Conservation (phyloP, 2,329 filamentous ascomycete species). For the Calonectria pseudoturangicola region DNA sequence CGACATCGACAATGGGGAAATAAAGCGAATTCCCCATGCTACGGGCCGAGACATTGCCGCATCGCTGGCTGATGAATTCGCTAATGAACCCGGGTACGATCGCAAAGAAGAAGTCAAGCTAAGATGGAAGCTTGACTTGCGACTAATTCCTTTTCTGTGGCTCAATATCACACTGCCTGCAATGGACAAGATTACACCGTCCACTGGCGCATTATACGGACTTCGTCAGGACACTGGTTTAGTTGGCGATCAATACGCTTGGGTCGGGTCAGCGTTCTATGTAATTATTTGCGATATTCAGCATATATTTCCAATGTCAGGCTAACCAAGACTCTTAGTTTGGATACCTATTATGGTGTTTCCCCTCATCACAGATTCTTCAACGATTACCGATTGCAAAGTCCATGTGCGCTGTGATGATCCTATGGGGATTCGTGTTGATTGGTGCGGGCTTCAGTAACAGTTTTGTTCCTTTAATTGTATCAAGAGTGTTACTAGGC, state of each 20-base stretch:
- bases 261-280: not conserved
- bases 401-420: not conserved
- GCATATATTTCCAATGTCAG: not conserved
- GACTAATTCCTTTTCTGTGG: not conserved
- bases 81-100: not conserved
- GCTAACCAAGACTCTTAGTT: not conserved
- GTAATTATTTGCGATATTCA: not conserved
- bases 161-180: not conserved
- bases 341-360: not conserved
- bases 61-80: not conserved
- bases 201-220: not conserved
- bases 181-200: conserved; percentile 1
- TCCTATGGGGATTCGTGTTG: not conserved
- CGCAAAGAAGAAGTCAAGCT: not conserved
- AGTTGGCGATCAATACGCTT: not conserved
- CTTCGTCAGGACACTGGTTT: not conserved
- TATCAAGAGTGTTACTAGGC: not conserved
- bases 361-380: not conserved
- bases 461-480: not conserved
- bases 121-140: not conserved
- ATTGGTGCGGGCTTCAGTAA: not conserved
- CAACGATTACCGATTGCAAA: not conserved
- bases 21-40: not conserved
- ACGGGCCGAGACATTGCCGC: not conserved
- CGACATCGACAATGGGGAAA: not conserved